phyloP scores from a whole-genome alignment of 306 rosid species.

The Vigna angularis region DNA sequence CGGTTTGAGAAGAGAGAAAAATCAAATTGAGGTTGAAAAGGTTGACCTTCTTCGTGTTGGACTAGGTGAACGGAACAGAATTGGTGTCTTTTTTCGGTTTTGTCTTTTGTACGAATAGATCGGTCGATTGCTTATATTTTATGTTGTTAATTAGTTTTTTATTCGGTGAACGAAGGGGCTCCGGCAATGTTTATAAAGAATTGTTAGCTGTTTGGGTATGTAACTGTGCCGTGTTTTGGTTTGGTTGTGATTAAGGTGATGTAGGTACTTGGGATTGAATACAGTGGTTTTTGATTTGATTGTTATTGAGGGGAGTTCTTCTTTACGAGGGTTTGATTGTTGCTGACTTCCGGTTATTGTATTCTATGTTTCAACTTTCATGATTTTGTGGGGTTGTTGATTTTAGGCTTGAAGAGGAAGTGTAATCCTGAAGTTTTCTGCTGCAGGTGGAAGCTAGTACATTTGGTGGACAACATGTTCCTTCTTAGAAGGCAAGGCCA shows the following conservation, averaged over 20 bases:
- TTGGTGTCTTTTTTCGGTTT: slow-evolving; percentile 9
- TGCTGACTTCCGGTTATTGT: background rate
- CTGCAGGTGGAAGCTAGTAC: slow-evolving; percentile 45
- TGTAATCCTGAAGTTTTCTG: slow-evolving; percentile 23
- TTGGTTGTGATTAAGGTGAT: background rate
- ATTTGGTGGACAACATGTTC: slow-evolving; percentile 60
- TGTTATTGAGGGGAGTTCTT: background rate
- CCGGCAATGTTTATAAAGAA: background rate
- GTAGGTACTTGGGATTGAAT: slow-evolving; percentile 1
- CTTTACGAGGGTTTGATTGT: background rate
- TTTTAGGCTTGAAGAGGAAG: slow-evolving; percentile 6
- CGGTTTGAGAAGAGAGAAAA: slow-evolving; percentile 3
- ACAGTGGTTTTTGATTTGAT: slow-evolving; percentile 6
- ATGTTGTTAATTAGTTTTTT: background rate
- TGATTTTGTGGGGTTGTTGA: background rate
- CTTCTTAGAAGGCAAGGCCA: slow-evolving; percentile 64
- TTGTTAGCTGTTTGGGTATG: slow-evolving; percentile 9
- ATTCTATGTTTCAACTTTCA: slow-evolving; percentile 24
- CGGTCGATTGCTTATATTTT: background rate
- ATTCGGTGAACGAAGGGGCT: background rate
- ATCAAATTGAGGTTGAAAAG: slow-evolving; percentile 2
- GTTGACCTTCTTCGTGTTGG: slow-evolving; percentile 35
- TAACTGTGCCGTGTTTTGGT: background rate
- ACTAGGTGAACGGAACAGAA: background rate
- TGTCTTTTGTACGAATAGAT: background rate